These are phyloP conservation scores for Cyclotella atomus DNA, from an alignment of 108 stramenopile species.

Conservation along the genomic window DNA sequence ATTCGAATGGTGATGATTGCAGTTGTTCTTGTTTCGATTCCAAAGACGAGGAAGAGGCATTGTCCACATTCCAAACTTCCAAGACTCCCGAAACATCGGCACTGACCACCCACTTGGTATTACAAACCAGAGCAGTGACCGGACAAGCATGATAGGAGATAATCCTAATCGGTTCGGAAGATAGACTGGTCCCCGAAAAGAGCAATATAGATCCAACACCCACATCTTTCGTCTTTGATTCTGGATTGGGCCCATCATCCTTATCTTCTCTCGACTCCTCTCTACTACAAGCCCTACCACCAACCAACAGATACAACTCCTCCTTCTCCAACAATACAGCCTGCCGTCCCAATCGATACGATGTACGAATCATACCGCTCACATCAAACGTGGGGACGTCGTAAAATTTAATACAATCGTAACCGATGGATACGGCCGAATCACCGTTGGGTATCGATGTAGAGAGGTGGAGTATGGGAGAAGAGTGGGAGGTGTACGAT, in stretches of 20 bases:
- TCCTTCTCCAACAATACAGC: conserved; percentile 56
- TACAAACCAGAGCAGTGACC: conserved; percentile 80
- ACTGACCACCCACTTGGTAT: conserved; percentile 70
- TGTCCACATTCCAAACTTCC: conserved; percentile 86
- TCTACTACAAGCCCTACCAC: conserved; percentile 35
- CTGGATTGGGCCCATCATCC: conserved; percentile 32
- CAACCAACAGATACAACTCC: conserved; percentile 35
- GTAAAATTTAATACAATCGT: conserved; percentile 88
- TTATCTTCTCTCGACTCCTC: conserved; percentile 28
- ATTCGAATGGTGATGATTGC: conserved; percentile 60
- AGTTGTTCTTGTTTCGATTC: conserved; percentile 17
- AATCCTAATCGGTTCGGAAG: conserved; percentile 56
- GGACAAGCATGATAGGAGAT: conserved; percentile 80
- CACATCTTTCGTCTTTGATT: not conserved
- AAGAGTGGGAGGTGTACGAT: conserved; percentile 92
- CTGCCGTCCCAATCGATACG: conserved; percentile 41
- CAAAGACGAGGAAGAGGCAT: not conserved
- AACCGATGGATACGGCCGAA: conserved; percentile 78
- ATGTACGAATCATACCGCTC: conserved; percentile 72
- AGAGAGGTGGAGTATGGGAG: conserved; percentile 63
- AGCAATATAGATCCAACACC: conserved; percentile 53
- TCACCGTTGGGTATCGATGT: conserved; percentile 78
- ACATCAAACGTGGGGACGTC: conserved; percentile 96
- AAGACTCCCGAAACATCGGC: conserved; percentile 90
- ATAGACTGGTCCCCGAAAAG: conserved; percentile 60